These are phyloP conservation scores for Boletus rufocinnamomeus DNA, from an alignment of 768 basidiomycete genomes.

Conservation along the genomic window DNA sequence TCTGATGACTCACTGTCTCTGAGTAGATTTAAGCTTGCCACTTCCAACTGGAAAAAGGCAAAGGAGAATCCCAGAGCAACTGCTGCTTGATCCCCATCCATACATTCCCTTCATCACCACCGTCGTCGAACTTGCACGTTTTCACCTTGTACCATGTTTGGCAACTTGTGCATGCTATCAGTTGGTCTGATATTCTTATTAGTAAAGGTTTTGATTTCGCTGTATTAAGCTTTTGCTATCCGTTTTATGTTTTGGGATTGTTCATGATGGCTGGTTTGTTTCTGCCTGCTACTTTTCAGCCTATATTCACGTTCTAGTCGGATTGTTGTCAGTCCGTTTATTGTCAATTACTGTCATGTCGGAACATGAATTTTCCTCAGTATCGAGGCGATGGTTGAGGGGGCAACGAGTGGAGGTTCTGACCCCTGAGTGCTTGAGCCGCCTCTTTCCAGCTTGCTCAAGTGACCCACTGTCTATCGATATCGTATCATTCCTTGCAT, in stretches of 20 bases:
- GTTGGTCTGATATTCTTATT: constrained; percentile 35
- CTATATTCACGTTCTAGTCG: constrained; percentile 21
- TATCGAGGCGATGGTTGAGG: not conserved
- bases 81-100: constrained; percentile 24
- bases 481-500: not conserved
- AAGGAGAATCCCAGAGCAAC: constrained; percentile 61
- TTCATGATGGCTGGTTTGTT: constrained; percentile 9
- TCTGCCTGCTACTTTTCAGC: constrained; percentile 3
- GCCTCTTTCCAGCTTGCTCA: constrained; percentile 31
- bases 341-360: not conserved
- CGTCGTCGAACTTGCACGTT: constrained; percentile 11
- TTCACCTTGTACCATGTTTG: constrained; percentile 23
- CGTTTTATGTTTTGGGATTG: constrained; percentile 6
- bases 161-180: constrained; percentile 15
- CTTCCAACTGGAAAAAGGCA: constrained; percentile 75
- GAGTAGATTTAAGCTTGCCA: constrained; percentile 68
- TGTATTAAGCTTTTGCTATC: constrained; percentile 22
- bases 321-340: not conserved
- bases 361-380: no score
- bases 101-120: constrained; percentile 6
- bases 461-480: constrained; percentile 17
- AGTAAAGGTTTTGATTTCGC: constrained; percentile 28
- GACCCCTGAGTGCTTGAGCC: constrained; percentile 24
- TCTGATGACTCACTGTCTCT: constrained; percentile 4
- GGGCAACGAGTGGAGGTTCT: not conserved